A percentile compares a stretch with the other conserved stretches of the same genome.
Conservation (phyloP, 1,284 basidiomycete species). For the Malassezia dermatis region DNA sequence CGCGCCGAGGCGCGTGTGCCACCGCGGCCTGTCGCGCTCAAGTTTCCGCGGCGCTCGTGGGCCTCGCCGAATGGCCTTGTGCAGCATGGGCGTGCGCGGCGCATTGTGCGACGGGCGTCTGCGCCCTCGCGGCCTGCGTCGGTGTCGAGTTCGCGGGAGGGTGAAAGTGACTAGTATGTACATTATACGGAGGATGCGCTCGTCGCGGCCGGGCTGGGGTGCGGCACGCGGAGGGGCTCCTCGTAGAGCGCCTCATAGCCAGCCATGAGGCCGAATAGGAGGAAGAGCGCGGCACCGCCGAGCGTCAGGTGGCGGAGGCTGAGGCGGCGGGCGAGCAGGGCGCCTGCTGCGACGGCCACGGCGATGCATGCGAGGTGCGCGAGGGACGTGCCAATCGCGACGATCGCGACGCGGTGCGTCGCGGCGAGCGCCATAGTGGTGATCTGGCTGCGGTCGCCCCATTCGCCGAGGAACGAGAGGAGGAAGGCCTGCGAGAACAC, state of each 20-base stretch:
- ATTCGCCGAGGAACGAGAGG: constrained; percentile 91
- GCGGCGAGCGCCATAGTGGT: constrained; percentile 92
- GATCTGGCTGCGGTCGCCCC: constrained; percentile 95
- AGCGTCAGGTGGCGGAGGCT: constrained; percentile 86
- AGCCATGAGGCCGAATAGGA: constrained; percentile 59
- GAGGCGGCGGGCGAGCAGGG: constrained; percentile 61
- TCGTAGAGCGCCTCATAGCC: constrained; percentile 51
- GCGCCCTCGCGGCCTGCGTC: background rate
- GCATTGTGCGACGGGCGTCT: background rate
- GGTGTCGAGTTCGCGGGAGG: constrained; percentile 1
- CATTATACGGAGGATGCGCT: background rate
- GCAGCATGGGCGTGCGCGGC: background rate
- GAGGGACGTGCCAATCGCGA: constrained; percentile 15
- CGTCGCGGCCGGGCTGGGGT: background rate
- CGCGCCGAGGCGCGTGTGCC: background rate
- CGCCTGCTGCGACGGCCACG: constrained; percentile 11
- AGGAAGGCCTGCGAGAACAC: constrained; percentile 92
- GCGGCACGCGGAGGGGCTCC: background rate
- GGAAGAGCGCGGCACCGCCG: constrained; percentile 69
- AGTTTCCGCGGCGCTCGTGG: background rate
- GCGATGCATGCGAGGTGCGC: constrained; percentile 13
- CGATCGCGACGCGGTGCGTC: constrained; percentile 55
- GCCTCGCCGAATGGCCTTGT: background rate
- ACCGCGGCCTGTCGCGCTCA: constrained; percentile 7
- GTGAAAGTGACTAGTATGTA: constrained; percentile 6